Conservation (phyloP, 106 monocot genomes). For the Dendrobium nobile region DNA sequence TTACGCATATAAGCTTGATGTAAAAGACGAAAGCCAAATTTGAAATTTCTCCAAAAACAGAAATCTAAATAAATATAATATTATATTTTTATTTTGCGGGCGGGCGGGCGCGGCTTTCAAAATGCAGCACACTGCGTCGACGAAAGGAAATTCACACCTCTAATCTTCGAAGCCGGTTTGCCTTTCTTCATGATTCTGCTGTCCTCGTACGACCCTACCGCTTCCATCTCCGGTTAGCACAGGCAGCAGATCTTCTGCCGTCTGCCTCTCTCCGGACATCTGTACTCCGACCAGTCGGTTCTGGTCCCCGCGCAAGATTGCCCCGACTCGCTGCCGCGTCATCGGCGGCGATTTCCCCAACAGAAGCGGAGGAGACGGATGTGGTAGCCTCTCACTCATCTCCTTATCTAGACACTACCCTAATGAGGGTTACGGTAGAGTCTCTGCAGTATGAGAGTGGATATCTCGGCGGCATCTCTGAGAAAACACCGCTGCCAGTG, state of each 20-base stretch:
- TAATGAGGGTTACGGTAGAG: slow-evolving; percentile 25
- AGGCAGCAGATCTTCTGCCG: background rate
- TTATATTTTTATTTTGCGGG: too few species aligned
- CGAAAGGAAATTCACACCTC: too few species aligned
- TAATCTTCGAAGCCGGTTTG: background rate
- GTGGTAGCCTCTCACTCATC: background rate
- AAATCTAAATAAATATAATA: too few species aligned
- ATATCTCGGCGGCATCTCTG: slow-evolving; percentile 39
- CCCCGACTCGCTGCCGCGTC: background rate
- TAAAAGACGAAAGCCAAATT: too few species aligned
- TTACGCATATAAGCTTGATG: too few species aligned
- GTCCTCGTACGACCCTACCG: background rate
- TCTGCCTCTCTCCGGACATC: background rate
- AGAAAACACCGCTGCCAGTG: slow-evolving; percentile 3
- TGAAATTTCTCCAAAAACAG: too few species aligned
- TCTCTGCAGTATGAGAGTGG: slow-evolving; percentile 57
- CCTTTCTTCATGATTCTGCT: background rate
- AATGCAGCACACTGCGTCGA: too few species aligned
- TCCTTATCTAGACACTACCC: background rate
- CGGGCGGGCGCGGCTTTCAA: too few species aligned
- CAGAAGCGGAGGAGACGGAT: background rate
- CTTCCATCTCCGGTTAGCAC: background rate
- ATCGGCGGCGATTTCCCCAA: background rate
- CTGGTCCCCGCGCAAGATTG: background rate
- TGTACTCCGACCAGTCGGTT: background rate